A percentile compares a stretch with the other conserved stretches of the same genome.
These are phyloP conservation scores for Lumnitzera racemosa DNA, from an alignment of 345 rosid species.

Conservation along the genomic window DNA sequence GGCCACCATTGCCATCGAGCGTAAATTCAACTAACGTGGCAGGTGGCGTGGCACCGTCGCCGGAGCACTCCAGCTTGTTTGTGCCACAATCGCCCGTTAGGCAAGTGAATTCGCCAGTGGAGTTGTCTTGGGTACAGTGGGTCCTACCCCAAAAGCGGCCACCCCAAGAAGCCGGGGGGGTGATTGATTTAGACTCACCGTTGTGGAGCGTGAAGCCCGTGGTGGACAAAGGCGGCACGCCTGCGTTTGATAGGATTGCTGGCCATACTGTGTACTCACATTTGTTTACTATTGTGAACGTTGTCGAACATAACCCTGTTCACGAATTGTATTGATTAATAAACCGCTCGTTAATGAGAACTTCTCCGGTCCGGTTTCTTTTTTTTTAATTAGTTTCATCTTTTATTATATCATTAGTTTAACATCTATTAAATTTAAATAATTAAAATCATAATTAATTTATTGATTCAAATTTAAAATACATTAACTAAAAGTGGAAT, in stretches of 20 bases:
- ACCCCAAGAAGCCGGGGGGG: constrained; percentile 80
- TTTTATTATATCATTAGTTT: too few species aligned
- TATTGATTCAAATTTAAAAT: too few species aligned
- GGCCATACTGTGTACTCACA: constrained; percentile 89
- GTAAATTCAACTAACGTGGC: constrained; percentile 84
- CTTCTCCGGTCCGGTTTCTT: too few species aligned
- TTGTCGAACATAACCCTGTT: constrained; percentile 25
- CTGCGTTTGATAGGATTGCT: constrained; percentile 74
- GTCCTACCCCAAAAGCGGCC: constrained; percentile 96
- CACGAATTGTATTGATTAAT: too few species aligned
- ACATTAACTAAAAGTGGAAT: too few species aligned
- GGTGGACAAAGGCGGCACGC: constrained; percentile 49
- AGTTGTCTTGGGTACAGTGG: constrained; percentile 53
- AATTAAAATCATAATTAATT: too few species aligned
- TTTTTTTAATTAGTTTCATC: too few species aligned
- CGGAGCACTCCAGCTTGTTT: constrained; percentile 62
- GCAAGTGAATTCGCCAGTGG: constrained; percentile 52
- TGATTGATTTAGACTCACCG: constrained; percentile 45
- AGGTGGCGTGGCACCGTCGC: constrained; percentile 71
- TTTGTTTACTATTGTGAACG: constrained; percentile 57
- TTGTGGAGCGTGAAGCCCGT: constrained; percentile 76
- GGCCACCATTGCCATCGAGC: constrained; percentile 46
- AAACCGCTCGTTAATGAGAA: too few species aligned
- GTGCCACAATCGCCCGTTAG: constrained; percentile 86
- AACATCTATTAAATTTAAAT: too few species aligned